Base-by-base conservation (phyloP, 2,329 filamentous ascomycete genomes). In the Hawksworthiomyces lignivorus region DNA sequence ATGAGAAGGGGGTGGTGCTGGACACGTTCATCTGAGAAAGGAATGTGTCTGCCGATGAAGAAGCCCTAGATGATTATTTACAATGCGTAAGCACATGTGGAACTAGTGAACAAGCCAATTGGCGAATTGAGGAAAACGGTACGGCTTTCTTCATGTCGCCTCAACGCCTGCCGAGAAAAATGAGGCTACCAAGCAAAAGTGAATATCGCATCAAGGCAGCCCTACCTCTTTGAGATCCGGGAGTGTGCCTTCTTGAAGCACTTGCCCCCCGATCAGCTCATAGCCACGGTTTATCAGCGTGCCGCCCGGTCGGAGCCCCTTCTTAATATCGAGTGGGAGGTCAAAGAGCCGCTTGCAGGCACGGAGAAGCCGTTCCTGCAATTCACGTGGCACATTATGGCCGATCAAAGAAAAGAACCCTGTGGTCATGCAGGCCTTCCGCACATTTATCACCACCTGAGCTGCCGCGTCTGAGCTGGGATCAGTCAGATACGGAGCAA, bases 201-300 rank as follows among this genome's bases (percentile, higher is more conserved):
- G n/a, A n/a, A n/a, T n/a, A n/a, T n/a, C n/a, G n/a, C n/a, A n/a
- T n/a, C n/a, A n/a, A n/a, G n/a, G n/a, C n/a, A n/a, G n/a, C n/a
- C n/a, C n/a, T n/a, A 50, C 50, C 47, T 73, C 69, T 49, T 72
- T 73, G 22, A 70, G 58, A 46, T 72, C 70, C 5, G 68, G 68
- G 21, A 61, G 56, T 5, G 61, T 58, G 12, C 59, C 63, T 11
- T 62, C 57, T 48, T 73, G 67, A 9, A 70, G 54, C 3, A 62
- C 64, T 46, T 73, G 68, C 3, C 61, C 63, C 6, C 63, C 59
- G 3, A 72, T 55, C 32, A 67, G 56, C 49, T 75, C 71, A 48
- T 74, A 75, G 17, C 71, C 71, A 36, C 71, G 60, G 49, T 71
- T 66, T 28, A 52, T 34, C 14, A 45, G 26, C 7, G 31, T 11